Base-by-base conservation (phyloP, 75 land plant genomes). In the Sequoiadendron giganteum region DNA sequence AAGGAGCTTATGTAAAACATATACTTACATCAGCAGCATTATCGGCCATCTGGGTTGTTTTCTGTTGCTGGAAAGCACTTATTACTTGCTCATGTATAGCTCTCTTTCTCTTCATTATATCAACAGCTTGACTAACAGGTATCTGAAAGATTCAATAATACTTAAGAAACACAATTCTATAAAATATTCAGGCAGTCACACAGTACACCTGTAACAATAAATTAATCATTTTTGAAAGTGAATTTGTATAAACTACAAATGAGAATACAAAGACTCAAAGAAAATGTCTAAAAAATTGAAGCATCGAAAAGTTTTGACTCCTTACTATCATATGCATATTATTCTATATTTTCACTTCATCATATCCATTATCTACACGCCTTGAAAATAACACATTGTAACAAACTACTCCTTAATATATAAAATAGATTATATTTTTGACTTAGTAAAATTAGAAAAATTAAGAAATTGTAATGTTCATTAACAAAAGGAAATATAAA, bases 101-200 rank as follows among this genome's bases (percentile, higher is more conserved):
- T 86, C 99, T 92, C 80, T 98, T 98, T 78, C 92, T 95, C 92
- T 94, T 96, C 99, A 97, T 98, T 25, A 98, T 95, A 87, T 97
- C 99, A 90, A 95, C 94, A 87, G 94, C 94, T 55, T 94, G 93
- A 82, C 94, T 90, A 54, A 89, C 79, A 15, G 95, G 90, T 85
- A 89, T 91, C 97, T 95, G 89, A 86, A 82, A 47, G 84, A 47
- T 81, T 43, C 84, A 82, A 82, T 11, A 82, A 82, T n/a, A 82
- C 84, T 39, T 82, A 4, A 21, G 48, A 82, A 82, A 82, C 48
- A 47, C 11, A 28, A n/a, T 45, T 47, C 48, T 47, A 10, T 45
- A 13, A 10, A 43, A 82, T 82, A 18, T 82, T 11, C 28, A 65
- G n/a, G 8, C 70, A 65, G n/a, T 19, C 61, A 65, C 28, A 65